phyloP scores from a whole-genome alignment of 352 stramenopile genomes.

The Phytophthora hybrid region DNA sequence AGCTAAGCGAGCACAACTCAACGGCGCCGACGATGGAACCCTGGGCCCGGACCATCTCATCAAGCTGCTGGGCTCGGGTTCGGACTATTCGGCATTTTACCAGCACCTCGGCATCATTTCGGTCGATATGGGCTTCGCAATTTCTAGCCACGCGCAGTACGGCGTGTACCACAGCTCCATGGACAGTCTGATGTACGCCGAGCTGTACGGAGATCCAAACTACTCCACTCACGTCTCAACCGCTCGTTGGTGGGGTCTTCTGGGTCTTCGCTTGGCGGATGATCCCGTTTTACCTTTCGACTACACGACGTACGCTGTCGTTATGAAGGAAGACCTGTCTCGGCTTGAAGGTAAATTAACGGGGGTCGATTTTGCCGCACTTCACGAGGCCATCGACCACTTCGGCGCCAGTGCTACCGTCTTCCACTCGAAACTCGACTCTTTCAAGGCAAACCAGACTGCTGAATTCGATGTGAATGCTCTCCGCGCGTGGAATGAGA shows the following conservation, averaged over 20 bases:
- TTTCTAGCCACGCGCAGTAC: slow-evolving; percentile 38
- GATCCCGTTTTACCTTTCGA: slow-evolving; percentile 64
- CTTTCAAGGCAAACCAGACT: slow-evolving; percentile 26
- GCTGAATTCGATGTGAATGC: slow-evolving; percentile 2
- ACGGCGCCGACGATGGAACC: slow-evolving; percentile 20
- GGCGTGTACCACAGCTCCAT: slow-evolving; percentile 86
- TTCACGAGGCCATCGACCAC: slow-evolving; percentile 44
- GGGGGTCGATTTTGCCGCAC: slow-evolving; percentile 36
- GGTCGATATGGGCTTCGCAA: slow-evolving; percentile 32
- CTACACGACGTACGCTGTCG: slow-evolving; percentile 57
- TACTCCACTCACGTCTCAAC: slow-evolving; percentile 58
- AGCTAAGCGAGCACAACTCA: slow-evolving; percentile 8
- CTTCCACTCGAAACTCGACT: slow-evolving; percentile 22
- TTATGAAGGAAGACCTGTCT: slow-evolving; percentile 57
- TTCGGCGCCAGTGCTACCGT: slow-evolving; percentile 28
- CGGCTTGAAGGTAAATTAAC: slow-evolving; percentile 33
- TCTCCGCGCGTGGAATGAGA: slow-evolving; percentile 17
- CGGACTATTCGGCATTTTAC: slow-evolving; percentile 82
- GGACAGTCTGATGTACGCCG: slow-evolving; percentile 76
- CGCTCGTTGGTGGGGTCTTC: slow-evolving; percentile 59
- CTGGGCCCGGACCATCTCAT: slow-evolving; percentile 49
- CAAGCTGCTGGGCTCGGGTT: slow-evolving; percentile 60
- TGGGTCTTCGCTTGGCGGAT: slow-evolving; percentile 59
- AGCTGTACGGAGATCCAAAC: slow-evolving; percentile 56
- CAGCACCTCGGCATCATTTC: slow-evolving; percentile 84